phyloP scores from a whole-genome alignment of 2,329 filamentous ascomycete species.

The Tolypocladium amazonense region DNA sequence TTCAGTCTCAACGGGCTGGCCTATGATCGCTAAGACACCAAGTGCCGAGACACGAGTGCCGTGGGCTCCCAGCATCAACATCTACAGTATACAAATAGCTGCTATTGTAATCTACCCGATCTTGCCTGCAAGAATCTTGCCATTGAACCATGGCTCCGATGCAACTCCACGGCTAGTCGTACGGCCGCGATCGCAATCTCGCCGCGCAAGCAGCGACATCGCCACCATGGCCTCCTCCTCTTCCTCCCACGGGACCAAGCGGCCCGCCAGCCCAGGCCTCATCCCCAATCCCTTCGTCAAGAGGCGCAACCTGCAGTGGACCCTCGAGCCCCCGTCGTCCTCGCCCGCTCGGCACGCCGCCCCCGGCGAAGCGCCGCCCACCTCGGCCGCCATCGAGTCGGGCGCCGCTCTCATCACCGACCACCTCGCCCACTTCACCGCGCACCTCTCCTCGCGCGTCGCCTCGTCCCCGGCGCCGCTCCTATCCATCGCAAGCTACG shows the following conservation, averaged over 20 bases:
- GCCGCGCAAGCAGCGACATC: not conserved
- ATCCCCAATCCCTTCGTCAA: conserved; percentile 37
- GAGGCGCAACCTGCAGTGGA: conserved; percentile 34
- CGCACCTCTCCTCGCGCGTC: conserved; percentile 17
- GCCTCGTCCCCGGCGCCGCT: conserved; percentile 16
- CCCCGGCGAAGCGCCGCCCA: conserved; percentile 4
- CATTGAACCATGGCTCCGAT: not conserved
- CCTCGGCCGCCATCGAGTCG: conserved; percentile 28
- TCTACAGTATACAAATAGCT: not conserved
- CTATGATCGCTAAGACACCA: no score
- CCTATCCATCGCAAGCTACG: conserved; percentile 23
- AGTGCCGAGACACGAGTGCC: no score
- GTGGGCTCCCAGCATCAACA: not conserved
- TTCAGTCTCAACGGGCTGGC: no score
- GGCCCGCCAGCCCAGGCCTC: conserved; percentile 19
- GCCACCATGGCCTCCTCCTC: not conserved
- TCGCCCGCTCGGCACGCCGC: not conserved
- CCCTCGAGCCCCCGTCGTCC: conserved; percentile 13
- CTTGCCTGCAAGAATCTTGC: not conserved
- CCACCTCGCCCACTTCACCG: conserved; percentile 28
- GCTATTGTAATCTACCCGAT: not conserved
- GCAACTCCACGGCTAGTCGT: not conserved
- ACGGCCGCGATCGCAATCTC: not conserved
- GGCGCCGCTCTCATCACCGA: conserved; percentile 24
- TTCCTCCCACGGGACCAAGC: conserved; percentile 14